Conservation (phyloP, 2,329 filamentous ascomycete genomes). For the Proliferodiscus dingleyae region DNA sequence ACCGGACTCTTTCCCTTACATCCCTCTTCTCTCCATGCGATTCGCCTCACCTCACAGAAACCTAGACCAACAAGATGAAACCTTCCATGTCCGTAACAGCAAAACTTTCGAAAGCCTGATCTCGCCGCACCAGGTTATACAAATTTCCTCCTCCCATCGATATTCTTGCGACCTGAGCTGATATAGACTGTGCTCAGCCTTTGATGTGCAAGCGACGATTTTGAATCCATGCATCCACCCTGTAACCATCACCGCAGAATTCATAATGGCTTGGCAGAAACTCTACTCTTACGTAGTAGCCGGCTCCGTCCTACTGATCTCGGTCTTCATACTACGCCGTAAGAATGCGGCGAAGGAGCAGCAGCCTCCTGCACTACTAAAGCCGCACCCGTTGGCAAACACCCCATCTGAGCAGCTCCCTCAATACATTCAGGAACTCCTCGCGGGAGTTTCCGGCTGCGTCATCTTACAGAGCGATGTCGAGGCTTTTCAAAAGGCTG, state of each 20-base stretch:
- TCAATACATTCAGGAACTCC: slow-evolving; percentile 1
- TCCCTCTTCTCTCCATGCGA: too few relatives aligned
- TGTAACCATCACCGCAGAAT: not conserved
- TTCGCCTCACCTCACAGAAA: too few relatives aligned
- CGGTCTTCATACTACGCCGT: slow-evolving; percentile 1
- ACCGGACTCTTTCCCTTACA: too few relatives aligned
- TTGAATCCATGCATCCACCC: too few relatives aligned
- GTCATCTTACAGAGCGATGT: slow-evolving; percentile 1
- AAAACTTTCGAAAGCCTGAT: too few relatives aligned
- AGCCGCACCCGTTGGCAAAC: slow-evolving; percentile 5
- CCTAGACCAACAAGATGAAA: too few relatives aligned
- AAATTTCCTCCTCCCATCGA: too few relatives aligned
- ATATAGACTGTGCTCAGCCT: too few relatives aligned
- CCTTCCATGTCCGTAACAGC: too few relatives aligned
- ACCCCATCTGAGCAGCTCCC: slow-evolving; percentile 1
- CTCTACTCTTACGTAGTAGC: slow-evolving; percentile 1
- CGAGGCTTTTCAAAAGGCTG: slow-evolving; percentile 1
- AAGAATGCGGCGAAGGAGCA: not conserved
- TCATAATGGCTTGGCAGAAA: not conserved
- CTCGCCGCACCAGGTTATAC: too few relatives aligned
- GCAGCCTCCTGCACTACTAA: not conserved
- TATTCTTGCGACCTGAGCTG: too few relatives aligned
- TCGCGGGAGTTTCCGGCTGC: slow-evolving; percentile 1
- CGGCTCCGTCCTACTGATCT: not conserved
- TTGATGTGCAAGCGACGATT: too few relatives aligned